A percentile compares a stretch with the other conserved stretches of the same genome.
Conservation (phyloP, 768 basidiomycete genomes). For the Lactifluus pinguis region DNA sequence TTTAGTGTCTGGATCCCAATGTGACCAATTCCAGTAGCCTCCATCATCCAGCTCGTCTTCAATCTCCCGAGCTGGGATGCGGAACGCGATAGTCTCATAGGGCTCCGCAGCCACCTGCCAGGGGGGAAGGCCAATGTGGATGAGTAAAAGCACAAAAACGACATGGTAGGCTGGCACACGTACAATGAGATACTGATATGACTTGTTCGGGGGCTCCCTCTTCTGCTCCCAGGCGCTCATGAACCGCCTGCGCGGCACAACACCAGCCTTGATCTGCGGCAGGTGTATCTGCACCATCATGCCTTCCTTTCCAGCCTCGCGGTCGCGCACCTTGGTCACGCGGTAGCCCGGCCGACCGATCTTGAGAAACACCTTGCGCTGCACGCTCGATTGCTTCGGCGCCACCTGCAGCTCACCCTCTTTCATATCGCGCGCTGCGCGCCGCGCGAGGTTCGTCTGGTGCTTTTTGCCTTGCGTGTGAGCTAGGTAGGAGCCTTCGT, state of each 20-base stretch:
- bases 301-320: conserved; percentile 85
- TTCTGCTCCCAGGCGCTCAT: conserved; percentile 99
- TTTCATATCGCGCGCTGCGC: conserved; percentile 95
- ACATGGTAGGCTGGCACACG: conserved; percentile 27
- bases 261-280: conserved; percentile 84
- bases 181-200: conserved; percentile 96
- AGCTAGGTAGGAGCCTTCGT: conserved; percentile 97
- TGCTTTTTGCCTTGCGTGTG: conserved; percentile 99
- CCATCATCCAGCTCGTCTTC: conserved; percentile 91
- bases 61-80: conserved; percentile 93
- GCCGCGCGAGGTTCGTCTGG: conserved; percentile 94
- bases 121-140: background rate
- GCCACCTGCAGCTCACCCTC: conserved; percentile 88
- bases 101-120: conserved; percentile 94
- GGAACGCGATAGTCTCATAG: conserved; percentile 99
- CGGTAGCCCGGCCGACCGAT: conserved; percentile 94
- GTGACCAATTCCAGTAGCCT: conserved; percentile 93
- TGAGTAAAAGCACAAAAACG: conserved; percentile 17
- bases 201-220: conserved; percentile 88
- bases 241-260: conserved; percentile 79
- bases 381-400: conserved; percentile 67
- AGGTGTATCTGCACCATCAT: conserved; percentile 97
- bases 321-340: conserved; percentile 93
- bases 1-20: conserved; percentile 99
- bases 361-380: conserved; percentile 93